Evolutionary conservation across 202 grass and related monocot species (phyloP), one percentile per base, ranked within the genome.

Genomic region (Setaria viridis): DNA sequence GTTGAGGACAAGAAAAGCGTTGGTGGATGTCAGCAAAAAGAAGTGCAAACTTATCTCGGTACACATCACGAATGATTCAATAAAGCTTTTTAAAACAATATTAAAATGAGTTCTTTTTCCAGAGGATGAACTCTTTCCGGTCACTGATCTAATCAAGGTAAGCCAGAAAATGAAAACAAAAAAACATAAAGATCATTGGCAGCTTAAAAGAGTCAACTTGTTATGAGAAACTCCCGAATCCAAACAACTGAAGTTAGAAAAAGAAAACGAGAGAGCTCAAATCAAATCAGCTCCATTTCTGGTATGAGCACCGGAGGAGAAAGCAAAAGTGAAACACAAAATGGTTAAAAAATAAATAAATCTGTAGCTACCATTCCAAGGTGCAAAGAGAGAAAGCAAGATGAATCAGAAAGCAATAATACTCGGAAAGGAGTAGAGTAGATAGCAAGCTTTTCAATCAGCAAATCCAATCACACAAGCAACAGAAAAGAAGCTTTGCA

Each of bases 81-180:
- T 35, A 70, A 70, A 64, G 15, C 2, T 64, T 48, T 53, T 54
- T 62, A 39, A 68, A 47, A 63, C 75, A 80, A 45, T 65, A 53
- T 63, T 45, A 59, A 67, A 80, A 82, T 34, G 60, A 67, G 14
- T 4, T 67, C 20, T 39, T 75, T 57, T 60, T 19, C 25, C 13
- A 17, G 80, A 63, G 55, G 69, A 56, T 86, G 80, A 78, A 51
- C 72, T 70, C 35, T 80, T 85, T 79, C 50, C 17, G 51, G 50
- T 76, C 83, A 77, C 83, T 76, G 71, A 72, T 88, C 54, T 65
- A 85, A 74, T 80, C 74, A 88, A 81, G 80, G 77, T 43, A 64
- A 42, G 5, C 29, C 49, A 49, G 16, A 58, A 42, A 59, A 7
- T 58, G 69, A 30, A 58, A 76, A 49, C 25, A 0, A 4, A 78